Conservation (phyloP, 768 basidiomycete species). For the Phanerodontia chrysosporium region DNA sequence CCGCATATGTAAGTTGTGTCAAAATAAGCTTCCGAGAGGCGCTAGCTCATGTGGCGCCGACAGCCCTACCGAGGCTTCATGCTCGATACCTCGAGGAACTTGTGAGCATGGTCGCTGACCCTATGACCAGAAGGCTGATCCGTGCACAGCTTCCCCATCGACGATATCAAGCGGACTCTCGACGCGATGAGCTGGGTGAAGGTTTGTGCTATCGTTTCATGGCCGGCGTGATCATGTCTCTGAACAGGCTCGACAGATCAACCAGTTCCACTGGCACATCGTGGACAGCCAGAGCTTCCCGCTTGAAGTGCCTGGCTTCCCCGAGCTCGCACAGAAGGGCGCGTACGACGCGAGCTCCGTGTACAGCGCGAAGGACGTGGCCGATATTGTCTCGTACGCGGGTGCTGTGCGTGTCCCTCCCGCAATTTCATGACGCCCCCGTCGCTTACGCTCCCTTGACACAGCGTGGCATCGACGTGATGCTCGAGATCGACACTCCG, state of each 20-base stretch:
- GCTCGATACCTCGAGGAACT: constrained; percentile 80
- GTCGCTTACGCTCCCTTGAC: background rate
- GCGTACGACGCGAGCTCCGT: constrained; percentile 33
- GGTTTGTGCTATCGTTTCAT: constrained; percentile 5
- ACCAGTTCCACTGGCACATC: constrained; percentile 45
- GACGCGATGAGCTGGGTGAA: constrained; percentile 58
- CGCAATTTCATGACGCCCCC: background rate
- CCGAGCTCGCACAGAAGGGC: constrained; percentile 39
- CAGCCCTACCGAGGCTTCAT: constrained; percentile 75
- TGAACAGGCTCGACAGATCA: constrained; percentile 30
- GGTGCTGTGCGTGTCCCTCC: constrained; percentile 31
- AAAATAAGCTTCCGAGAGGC: background rate
- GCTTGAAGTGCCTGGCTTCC: constrained; percentile 33
- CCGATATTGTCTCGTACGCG: constrained; percentile 39
- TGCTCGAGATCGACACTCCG: constrained; percentile 48
- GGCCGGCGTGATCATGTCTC: background rate
- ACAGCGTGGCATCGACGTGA: constrained; percentile 47
- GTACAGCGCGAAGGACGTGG: constrained; percentile 35
- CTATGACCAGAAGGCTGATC: background rate
- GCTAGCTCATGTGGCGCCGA: background rate
- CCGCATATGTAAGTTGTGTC: constrained; percentile 52
- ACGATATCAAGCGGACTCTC: constrained; percentile 63
- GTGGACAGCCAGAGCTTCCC: constrained; percentile 52
- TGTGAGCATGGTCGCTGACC: constrained; percentile 33
- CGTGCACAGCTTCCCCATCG: constrained; percentile 48